phyloP scores from a whole-genome alignment of 345 rosid species.

The Erodium maritimum region DNA sequence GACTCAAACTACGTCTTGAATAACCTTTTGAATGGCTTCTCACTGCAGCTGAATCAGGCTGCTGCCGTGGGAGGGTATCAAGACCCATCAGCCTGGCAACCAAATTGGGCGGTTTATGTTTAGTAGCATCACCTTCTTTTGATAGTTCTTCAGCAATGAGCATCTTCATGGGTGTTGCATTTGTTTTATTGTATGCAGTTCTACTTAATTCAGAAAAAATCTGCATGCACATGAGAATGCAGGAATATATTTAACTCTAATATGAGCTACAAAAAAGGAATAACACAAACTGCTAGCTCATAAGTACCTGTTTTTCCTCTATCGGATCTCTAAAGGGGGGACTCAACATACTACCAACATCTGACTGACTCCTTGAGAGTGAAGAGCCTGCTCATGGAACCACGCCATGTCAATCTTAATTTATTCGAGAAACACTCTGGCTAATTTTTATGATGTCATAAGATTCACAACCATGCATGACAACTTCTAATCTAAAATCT shows the following conservation, averaged over 20 bases:
- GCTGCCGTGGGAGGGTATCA: constrained; percentile 60
- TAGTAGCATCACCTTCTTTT: constrained; percentile 45
- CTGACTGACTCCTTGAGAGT: constrained; percentile 56
- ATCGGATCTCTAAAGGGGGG: constrained; percentile 36
- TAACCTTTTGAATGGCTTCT: constrained; percentile 43
- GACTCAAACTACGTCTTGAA: constrained; percentile 37
- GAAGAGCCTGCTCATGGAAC: constrained; percentile 34
- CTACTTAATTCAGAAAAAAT: constrained; percentile 44
- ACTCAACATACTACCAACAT: constrained; percentile 38
- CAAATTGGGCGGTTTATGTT: constrained; percentile 51
- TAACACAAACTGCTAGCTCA: constrained; percentile 15
- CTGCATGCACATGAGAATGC: constrained; percentile 25
- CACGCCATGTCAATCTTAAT: constrained; percentile 22
- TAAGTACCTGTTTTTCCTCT: constrained; percentile 48
- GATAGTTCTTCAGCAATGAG: constrained; percentile 79
- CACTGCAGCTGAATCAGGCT: constrained; percentile 27
- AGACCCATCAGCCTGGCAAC: constrained; percentile 98
- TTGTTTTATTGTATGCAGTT: constrained; percentile 44
- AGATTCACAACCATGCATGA: too few relatives aligned
- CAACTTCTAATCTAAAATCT: neutral
- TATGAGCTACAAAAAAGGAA: constrained; percentile 14
- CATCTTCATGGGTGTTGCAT: constrained; percentile 66
- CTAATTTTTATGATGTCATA: too few relatives aligned
- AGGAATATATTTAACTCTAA: constrained; percentile 9
- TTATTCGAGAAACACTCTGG: too few relatives aligned